Conservation (phyloP, 805 yeast genomes). For the Henningerozyma blattae region DNA sequence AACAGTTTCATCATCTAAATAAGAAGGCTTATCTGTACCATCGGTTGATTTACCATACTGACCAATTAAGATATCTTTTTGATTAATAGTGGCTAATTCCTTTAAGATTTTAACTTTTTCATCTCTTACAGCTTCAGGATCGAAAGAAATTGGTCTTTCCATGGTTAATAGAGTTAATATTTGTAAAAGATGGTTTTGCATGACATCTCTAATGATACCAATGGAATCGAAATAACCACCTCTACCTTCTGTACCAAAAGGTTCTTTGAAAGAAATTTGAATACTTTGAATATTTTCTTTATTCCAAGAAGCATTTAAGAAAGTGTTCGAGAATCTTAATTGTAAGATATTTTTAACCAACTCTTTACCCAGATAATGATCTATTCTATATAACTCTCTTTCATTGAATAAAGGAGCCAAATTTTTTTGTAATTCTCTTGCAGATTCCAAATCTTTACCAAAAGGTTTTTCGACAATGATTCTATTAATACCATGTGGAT, state of each 20-base stretch:
- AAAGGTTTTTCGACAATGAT: slow-evolving; percentile 94
- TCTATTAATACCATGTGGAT: slow-evolving; percentile 58
- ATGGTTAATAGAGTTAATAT: slow-evolving; percentile 83
- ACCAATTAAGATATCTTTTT: slow-evolving; percentile 63
- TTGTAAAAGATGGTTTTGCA: slow-evolving; percentile 95
- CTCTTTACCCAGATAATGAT: slow-evolving; percentile 96
- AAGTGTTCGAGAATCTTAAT: slow-evolving; percentile 81
- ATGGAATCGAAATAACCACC: slow-evolving; percentile 95
- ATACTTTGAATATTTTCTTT: slow-evolving; percentile 63
- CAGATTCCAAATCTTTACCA: slow-evolving; percentile 78
- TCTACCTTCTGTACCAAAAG: slow-evolving; percentile 98
- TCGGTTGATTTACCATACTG: slow-evolving; percentile 80
- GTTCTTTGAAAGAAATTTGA: slow-evolving; percentile 90
- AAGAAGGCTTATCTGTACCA: slow-evolving; percentile 72
- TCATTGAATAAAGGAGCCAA: slow-evolving; percentile 83
- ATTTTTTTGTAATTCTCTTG: slow-evolving; percentile 62
- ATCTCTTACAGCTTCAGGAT: slow-evolving; percentile 89
- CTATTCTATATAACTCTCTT: slow-evolving; percentile 88
- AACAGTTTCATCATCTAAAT: slow-evolving; percentile 87
- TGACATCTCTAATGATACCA: slow-evolving; percentile 94
- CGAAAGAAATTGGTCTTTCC: slow-evolving; percentile 90
- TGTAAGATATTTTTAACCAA: slow-evolving; percentile 90
- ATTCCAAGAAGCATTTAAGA: slow-evolving; percentile 85
- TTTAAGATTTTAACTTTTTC: slow-evolving; percentile 90
- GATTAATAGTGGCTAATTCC: slow-evolving; percentile 59